Conservation (phyloP, 805 yeast species). For the Priceomyces carsonii region DNA sequence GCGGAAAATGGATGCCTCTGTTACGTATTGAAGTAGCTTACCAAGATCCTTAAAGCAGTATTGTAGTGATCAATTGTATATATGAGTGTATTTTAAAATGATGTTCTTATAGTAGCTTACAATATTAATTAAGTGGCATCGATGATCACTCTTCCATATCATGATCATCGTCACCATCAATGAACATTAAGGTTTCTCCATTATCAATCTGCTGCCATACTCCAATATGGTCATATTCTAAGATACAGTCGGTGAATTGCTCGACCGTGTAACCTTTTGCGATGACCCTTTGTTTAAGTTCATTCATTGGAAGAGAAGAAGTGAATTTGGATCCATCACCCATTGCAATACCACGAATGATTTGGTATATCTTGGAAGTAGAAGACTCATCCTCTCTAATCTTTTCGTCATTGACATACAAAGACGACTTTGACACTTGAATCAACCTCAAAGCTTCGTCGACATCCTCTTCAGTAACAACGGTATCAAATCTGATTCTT, state of each 20-base stretch:
- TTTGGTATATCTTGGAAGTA: slow-evolving; percentile 67
- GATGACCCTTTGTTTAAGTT: slow-evolving; percentile 61
- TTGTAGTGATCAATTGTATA: no score
- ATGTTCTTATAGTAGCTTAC: no score
- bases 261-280: slow-evolving; percentile 83
- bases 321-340: slow-evolving; percentile 27
- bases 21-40: no score
- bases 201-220: slow-evolving; percentile 79
- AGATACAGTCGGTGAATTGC: slow-evolving; percentile 73
- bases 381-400: slow-evolving; percentile 64
- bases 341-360: slow-evolving; percentile 61
- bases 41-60: no score
- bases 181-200: slow-evolving; percentile 61
- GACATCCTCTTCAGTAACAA: slow-evolving; percentile 76
- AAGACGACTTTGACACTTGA: slow-evolving; percentile 83
- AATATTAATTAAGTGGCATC: no score
- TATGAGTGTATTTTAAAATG: no score
- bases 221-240: slow-evolving; percentile 68
- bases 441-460: slow-evolving; percentile 92
- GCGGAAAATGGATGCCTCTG: no score
- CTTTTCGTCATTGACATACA: slow-evolving; percentile 55
- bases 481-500: slow-evolving; percentile 75
- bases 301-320: slow-evolving; percentile 42
- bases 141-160: slow-evolving; percentile 24
- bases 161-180: slow-evolving; percentile 43